phyloP scores from a whole-genome alignment of 768 basidiomycete genomes.

The Termitomyces titanicus region DNA sequence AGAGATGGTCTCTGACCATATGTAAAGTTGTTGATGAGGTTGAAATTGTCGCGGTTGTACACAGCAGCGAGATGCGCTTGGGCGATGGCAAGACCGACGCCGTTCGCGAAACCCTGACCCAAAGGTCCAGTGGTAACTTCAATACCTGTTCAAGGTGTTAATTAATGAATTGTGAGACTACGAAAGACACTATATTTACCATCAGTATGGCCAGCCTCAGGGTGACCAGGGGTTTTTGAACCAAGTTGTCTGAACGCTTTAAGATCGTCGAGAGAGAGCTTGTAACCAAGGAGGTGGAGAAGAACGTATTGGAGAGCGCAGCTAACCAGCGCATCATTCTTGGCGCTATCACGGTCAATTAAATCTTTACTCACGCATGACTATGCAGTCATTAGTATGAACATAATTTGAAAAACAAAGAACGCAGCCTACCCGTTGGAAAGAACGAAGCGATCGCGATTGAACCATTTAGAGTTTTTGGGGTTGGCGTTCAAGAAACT shows the following conservation, averaged over 20 bases:
- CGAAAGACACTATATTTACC: slow-evolving; percentile 21
- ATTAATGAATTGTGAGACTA: neutral
- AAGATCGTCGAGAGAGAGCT: slow-evolving; percentile 88
- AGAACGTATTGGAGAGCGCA: slow-evolving; percentile 93
- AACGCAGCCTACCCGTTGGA: slow-evolving; percentile 76
- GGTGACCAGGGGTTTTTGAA: slow-evolving; percentile 92
- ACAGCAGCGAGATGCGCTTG: slow-evolving; percentile 88
- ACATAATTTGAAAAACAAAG: neutral
- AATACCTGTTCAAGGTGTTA: slow-evolving; percentile 40
- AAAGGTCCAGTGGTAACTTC: slow-evolving; percentile 96
- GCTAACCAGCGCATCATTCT: slow-evolving; percentile 34
- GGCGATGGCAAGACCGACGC: slow-evolving; percentile 90
- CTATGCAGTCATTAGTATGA: slow-evolving; percentile 32
- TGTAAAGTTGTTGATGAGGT: slow-evolving; percentile 83
- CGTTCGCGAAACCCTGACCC: slow-evolving; percentile 92
- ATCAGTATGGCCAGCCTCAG: slow-evolving; percentile 63
- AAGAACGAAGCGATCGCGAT: slow-evolving; percentile 95
- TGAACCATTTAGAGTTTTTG: slow-evolving; percentile 88
- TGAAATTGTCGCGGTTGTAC: slow-evolving; percentile 84
- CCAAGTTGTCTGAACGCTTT: slow-evolving; percentile 90
- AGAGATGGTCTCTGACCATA: slow-evolving; percentile 53
- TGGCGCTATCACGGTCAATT: neutral
- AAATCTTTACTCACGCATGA: slow-evolving; percentile 59
- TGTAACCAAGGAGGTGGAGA: slow-evolving; percentile 90
- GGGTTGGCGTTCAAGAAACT: slow-evolving; percentile 90